Conservation (phyloP, 371 early-diverging fungal species). For the Batkoa obscura region DNA sequence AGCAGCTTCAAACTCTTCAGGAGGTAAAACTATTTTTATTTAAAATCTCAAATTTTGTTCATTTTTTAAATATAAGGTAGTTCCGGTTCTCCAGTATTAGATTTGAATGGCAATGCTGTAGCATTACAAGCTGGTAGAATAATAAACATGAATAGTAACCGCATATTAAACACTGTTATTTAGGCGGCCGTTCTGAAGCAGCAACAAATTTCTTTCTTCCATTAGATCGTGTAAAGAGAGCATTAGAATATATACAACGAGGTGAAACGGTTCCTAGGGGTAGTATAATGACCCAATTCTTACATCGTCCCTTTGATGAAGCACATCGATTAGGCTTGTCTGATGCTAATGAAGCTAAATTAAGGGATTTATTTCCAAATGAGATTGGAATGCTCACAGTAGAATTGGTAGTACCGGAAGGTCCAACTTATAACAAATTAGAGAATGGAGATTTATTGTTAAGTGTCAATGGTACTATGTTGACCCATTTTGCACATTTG, state of each 20-base stretch:
- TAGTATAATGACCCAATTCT: slow-evolving; percentile 29
- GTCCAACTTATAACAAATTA: slow-evolving; percentile 37
- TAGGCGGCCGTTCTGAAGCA: slow-evolving; percentile 21
- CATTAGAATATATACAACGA: slow-evolving; percentile 30
- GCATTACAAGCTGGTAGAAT: slow-evolving; percentile 36
- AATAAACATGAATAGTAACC: too few species aligned
- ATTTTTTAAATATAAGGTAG: slow-evolving; percentile 16
- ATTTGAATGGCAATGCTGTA: slow-evolving; percentile 42
- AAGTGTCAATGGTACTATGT: slow-evolving; percentile 27
- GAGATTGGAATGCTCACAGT: slow-evolving; percentile 62
- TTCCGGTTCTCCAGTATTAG: slow-evolving; percentile 44
- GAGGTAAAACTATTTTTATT: slow-evolving; percentile 19
- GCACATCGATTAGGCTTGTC: slow-evolving; percentile 32
- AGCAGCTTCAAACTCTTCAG: slow-evolving; percentile 56
- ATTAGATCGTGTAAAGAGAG: slow-evolving; percentile 42
- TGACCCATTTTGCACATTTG: slow-evolving; percentile 45
- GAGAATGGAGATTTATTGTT: slow-evolving; percentile 58
- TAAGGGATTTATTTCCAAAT: slow-evolving; percentile 28
- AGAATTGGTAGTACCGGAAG: slow-evolving; percentile 40
- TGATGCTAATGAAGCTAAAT: slow-evolving; percentile 26
- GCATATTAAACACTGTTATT: too few species aligned
- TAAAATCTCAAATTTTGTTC: too few species aligned
- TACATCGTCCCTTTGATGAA: slow-evolving; percentile 35
- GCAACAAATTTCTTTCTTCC: slow-evolving; percentile 42
- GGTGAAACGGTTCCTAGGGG: slow-evolving; percentile 45